Percentiles rank a stretch among this genome's conserved stretches.
Conservation (phyloP, 129 eudicot species). For the Arctium lappa region DNA sequence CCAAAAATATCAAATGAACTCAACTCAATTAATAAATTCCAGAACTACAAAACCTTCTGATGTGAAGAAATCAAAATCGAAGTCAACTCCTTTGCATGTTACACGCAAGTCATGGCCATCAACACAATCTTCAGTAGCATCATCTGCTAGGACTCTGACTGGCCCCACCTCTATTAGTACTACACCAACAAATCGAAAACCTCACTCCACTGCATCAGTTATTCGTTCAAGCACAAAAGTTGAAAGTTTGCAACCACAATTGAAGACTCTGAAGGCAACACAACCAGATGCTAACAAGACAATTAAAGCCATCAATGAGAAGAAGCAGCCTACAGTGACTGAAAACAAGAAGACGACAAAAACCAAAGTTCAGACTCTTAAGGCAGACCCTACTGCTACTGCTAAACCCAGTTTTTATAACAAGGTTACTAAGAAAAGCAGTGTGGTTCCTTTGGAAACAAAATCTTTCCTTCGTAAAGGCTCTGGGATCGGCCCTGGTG, state of each 20-base stretch:
- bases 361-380: constrained; percentile 42
- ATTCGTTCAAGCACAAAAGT: constrained; percentile 45
- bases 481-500: constrained; percentile 45
- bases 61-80: constrained; percentile 48
- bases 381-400: constrained; percentile 34
- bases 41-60: constrained; percentile 47
- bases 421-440: constrained; percentile 75
- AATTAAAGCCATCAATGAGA: constrained; percentile 38
- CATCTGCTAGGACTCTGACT: constrained; percentile 51
- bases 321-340: constrained; percentile 41
- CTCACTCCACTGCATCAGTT: constrained; percentile 50
- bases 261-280: constrained; percentile 42
- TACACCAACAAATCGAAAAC: constrained; percentile 53
- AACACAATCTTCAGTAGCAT: constrained; percentile 56
- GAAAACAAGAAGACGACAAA: constrained; percentile 46
- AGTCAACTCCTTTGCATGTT: constrained; percentile 60
- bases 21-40: constrained; percentile 33
- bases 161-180: constrained; percentile 36
- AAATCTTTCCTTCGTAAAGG: constrained; percentile 87
- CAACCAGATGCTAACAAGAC: constrained; percentile 44
- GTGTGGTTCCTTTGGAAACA: constrained; percentile 87
- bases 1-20: constrained; percentile 40
- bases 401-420: constrained; percentile 63
- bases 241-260: constrained; percentile 44
- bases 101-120: constrained; percentile 92